phyloP scores from a whole-genome alignment of 495 filamentous ascomycete species.

The Penicillium atrosanguineum region DNA sequence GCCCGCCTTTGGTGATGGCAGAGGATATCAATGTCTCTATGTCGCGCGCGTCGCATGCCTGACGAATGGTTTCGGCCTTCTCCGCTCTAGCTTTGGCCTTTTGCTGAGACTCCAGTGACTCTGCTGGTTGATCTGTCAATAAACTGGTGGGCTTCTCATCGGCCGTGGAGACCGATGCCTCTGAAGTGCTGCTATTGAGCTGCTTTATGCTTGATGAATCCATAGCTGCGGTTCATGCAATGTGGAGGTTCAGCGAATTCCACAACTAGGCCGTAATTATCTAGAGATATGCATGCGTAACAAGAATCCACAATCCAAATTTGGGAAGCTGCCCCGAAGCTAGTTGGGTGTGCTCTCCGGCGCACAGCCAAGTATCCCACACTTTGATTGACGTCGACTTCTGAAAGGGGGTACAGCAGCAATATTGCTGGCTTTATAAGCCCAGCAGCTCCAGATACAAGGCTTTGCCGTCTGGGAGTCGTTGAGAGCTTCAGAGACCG shows the following conservation, averaged over 20 bases:
- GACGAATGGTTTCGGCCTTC: slow-evolving; percentile 52
- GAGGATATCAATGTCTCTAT: slow-evolving; percentile 59
- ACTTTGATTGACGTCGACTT: not conserved
- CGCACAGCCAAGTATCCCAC: not conserved
- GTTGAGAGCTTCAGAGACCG: not conserved
- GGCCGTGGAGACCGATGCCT: not conserved
- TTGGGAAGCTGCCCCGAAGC: not conserved
- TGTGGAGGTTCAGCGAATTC: not conserved
- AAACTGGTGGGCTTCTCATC: slow-evolving; percentile 1
- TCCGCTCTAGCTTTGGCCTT: slow-evolving; percentile 9
- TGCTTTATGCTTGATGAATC: slow-evolving; percentile 5
- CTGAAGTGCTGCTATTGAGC: not conserved
- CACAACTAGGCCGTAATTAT: not conserved
- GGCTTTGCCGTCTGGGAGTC: not conserved
- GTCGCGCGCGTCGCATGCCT: slow-evolving; percentile 66
- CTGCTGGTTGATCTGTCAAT: slow-evolving; percentile 1
- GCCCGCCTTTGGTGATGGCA: slow-evolving; percentile 71
- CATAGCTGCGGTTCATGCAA: slow-evolving; percentile 1
- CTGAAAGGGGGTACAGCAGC: not conserved
- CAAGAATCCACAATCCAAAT: not conserved
- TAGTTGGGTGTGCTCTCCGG: not conserved
- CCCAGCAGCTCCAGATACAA: not conserved
- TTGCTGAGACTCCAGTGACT: slow-evolving; percentile 2
- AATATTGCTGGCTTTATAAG: not conserved
- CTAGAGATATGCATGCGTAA: not conserved